Evolutionary conservation across 192 early-diverging fungal species (phyloP).

Genomic region (Podila epigama): DNA sequence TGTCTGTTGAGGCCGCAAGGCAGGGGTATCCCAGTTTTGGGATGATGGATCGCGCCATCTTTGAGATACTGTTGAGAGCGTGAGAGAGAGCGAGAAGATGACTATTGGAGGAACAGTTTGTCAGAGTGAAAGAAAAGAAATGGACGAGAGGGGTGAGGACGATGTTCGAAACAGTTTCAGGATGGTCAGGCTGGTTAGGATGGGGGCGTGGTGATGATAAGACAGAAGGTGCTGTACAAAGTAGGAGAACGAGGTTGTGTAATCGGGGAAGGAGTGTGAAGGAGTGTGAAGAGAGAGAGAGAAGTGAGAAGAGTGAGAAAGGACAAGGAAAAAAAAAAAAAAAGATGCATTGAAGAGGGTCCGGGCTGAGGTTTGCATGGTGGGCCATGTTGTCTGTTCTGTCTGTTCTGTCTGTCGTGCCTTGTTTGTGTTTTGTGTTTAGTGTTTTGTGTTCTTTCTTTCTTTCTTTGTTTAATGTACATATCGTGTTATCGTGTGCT

Average conservation of each 20-base stretch:
- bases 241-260: too few relatives aligned
- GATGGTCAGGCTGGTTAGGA: not conserved
- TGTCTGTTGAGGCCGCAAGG: constrained; percentile 7
- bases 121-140: too few relatives aligned
- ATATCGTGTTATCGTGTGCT: too few relatives aligned
- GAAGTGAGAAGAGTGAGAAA: not conserved
- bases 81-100: not conserved
- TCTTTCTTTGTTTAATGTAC: too few relatives aligned
- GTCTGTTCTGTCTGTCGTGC: not conserved
- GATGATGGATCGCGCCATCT: not conserved
- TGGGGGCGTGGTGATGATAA: not conserved
- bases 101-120: too few relatives aligned
- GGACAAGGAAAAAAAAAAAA: not conserved
- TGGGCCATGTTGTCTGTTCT: not conserved
- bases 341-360: too few relatives aligned
- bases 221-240: too few relatives aligned
- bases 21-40: constrained; percentile 40
- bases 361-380: not conserved
- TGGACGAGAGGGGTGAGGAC: not conserved
- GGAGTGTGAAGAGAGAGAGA: not conserved
- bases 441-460: too few relatives aligned
- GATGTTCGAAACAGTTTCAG: not conserved
- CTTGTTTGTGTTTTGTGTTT: too few relatives aligned
- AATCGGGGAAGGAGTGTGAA: not conserved
- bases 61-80: not conserved